phyloP scores from a whole-genome alignment of 768 basidiomycete genomes.

The Podaxis carcinomalis region DNA sequence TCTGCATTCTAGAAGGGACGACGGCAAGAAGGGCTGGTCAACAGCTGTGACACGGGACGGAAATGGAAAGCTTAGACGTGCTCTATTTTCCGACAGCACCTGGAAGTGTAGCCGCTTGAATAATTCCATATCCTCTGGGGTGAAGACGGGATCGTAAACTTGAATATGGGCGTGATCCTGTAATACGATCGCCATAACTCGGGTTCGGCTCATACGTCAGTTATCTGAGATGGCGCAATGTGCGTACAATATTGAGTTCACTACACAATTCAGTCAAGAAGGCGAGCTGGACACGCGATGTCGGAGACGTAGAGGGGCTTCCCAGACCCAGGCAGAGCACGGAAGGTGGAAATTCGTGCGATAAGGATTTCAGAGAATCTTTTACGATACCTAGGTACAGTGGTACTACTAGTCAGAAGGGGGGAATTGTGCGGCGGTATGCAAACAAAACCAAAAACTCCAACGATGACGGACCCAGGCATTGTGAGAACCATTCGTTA shows the following conservation, averaged over 20 bases:
- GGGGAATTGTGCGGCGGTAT: constrained; percentile 1
- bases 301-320: constrained; percentile 58
- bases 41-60: not conserved
- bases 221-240: constrained; percentile 18
- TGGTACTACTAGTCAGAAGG: constrained; percentile 1
- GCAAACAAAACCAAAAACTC: not conserved
- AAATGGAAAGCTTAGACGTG: constrained; percentile 30
- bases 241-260: constrained; percentile 53
- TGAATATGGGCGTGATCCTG: constrained; percentile 48
- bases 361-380: constrained; percentile 24
- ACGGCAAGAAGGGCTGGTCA: not conserved
- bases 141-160: constrained; percentile 73
- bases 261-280: constrained; percentile 56
- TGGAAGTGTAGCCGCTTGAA: constrained; percentile 40
- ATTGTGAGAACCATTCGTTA: constrained; percentile 48
- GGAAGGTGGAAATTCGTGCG: constrained; percentile 21
- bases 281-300: constrained; percentile 65
- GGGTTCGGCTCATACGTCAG: constrained; percentile 7
- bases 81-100: constrained; percentile 41
- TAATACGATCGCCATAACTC: constrained; percentile 10
- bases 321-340: constrained; percentile 74
- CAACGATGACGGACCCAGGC: constrained; percentile 1
- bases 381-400: constrained; percentile 29
- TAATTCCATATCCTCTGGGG: constrained; percentile 51
- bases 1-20: constrained; percentile 25